Percentiles rank a stretch among this genome's conserved stretches.
phyloP scores from a whole-genome alignment of 345 rosid species.

The Jatropha curcas region DNA sequence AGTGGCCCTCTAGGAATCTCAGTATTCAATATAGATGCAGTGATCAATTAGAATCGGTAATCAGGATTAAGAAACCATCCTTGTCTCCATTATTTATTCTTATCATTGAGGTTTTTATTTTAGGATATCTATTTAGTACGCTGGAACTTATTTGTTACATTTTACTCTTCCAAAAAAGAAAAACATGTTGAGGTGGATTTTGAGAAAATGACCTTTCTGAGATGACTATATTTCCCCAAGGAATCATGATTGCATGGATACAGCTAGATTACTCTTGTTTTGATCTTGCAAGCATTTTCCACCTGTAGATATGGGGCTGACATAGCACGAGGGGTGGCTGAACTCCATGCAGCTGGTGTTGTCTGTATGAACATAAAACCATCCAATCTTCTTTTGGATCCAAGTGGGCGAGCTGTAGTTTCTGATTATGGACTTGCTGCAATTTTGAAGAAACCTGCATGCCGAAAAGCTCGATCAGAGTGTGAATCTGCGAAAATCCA shows the following conservation, averaged over 20 bases:
- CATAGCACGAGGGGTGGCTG: slow-evolving; percentile 88
- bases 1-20: background rate
- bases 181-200: background rate
- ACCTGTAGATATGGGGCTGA: slow-evolving; percentile 92
- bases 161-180: no score
- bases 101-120: background rate
- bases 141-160: no score
- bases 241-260: background rate
- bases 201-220: background rate
- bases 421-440: slow-evolving; percentile 93
- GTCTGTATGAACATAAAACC: slow-evolving; percentile 96
- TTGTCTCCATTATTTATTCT: background rate
- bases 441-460: slow-evolving; percentile 82
- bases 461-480: slow-evolving; percentile 66
- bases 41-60: background rate
- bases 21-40: background rate
- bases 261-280: background rate
- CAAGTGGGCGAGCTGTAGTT: slow-evolving; percentile 79
- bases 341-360: slow-evolving; percentile 97
- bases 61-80: background rate
- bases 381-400: slow-evolving; percentile 89
- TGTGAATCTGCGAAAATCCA: slow-evolving; percentile 63
- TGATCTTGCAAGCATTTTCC: slow-evolving; percentile 29
- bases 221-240: background rate
- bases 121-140: background rate